Base-by-base conservation (phyloP, 768 basidiomycete genomes). In the Postia placenta region DNA sequence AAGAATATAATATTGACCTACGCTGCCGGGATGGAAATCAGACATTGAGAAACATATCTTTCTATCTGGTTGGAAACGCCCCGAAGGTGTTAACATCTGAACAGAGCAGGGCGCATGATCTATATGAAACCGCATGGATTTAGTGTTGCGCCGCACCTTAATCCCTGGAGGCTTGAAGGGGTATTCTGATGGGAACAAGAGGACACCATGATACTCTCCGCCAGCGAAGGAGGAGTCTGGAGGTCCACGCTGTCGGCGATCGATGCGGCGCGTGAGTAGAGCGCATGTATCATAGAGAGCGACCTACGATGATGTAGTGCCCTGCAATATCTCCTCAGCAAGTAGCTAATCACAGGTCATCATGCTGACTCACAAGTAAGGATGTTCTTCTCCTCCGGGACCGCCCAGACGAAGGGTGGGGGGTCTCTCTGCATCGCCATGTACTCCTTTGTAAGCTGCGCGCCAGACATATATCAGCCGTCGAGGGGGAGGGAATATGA, bases 11-110 rank as follows among this genome's bases (percentile, higher is more conserved):
- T 2, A 6, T 3, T 17, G 4, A 78, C 87, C 64, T 57, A 91
- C 89, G 11, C 87, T 79, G 53, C 89, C 90, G 0, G 92, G 90
- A 61, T 93, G 92, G 62, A 92, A 93, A 66, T 93, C 91, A 3
- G 91, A 92, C 92, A 98, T 96, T 20, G 92, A 95, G 70, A 96
- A 95, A 64, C 94, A 97, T 48, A 98, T 96, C 76, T 93, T 96
- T 71, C 82, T 84, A 74, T 92, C 89, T 19, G 89, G 88, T 56
- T 87, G 81, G 68, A 94, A 94, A 51, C 92, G 81, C 17, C 92
- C 92, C 4, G 88, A 90, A 0, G 92, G 92, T 12, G 92, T 93
- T 58, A 83, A 78, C 89, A 93, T 91, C 91, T 93, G 51, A 37
- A 33, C n/a, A 45, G 30, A 47, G 38, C 37, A 44, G 12, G 3